Evolutionary conservation across 306 rosid genomes (phyloP), one percentile per base, ranked within the genome.

Genomic region (Cucumis cinereus): DNA sequence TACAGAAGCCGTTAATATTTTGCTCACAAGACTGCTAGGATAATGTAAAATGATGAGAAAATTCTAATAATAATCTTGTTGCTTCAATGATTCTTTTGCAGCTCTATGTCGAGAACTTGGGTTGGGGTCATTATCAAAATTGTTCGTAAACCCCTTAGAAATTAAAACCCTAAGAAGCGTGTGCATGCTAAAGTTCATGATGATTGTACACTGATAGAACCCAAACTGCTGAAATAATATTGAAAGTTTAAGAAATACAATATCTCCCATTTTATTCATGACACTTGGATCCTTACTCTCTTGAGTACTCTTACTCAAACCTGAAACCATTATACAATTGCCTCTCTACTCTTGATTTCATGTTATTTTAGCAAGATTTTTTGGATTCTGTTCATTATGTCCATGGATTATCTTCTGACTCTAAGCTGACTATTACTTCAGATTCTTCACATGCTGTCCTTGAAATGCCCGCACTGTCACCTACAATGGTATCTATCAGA

Each of bases 391-490:
- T 15, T 55, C 16, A 53, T 57, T 68, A 56, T 72, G 71, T 64
- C 45, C 55, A 68, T 68, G 76, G 73, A 30, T 70, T 77, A 40
- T 68, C 63, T 19, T 47, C 58, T 74, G 55, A 76, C 82, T 78
- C 62, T 38, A 62, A 61, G 41, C 73, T 75, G 61, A 53, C 77
- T 79, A 30, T 78, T 64, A 74, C 57, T 82, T 61, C 87, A 91
- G 98, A 94, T 74, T 82, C 87, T 77, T 83, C 96, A 38, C 89
- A 89, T 77, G 56, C 75, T 19, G 89, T 91, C 75, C 86, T 94
- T 79, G 87, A 77, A 67, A 94, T 94, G 98, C 98, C 98, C 23
- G 98, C 98, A 36, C 81, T 94, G 73, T 94, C 98, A 67, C 98
- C 98, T 83, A 94, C 98, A 36, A 94, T 94, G 98, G 98, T 94